Evolutionary conservation across 805 yeast genomes (phyloP), one percentile per base, ranked within the genome.

Genomic region (Nakazawaea ernobii): DNA sequence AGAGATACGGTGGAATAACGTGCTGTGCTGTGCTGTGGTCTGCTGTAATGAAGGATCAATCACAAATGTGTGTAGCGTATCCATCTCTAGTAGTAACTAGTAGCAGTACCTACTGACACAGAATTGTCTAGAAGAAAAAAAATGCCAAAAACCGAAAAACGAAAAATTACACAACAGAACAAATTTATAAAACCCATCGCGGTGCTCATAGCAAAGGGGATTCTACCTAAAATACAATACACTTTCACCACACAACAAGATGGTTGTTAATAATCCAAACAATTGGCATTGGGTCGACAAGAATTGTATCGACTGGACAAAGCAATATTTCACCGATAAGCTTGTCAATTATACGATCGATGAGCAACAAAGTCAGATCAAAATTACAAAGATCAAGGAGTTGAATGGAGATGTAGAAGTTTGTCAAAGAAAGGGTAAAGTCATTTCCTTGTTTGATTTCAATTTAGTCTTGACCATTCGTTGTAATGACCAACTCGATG

Each of bases 231-330:
- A n/a, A n/a, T n/a, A n/a, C n/a, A n/a, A n/a, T n/a, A n/a, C n/a
- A n/a, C n/a, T 20, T 3, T 20, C 5, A 20, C 24, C 5, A 20
- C 24, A 20, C 24, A 20, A 20, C 24, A 20, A 46, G 35, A 92
- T 92, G 97, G 97, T 87, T 36, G 91, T 94, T 30, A 85, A 89
- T 68, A 94, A 92, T 75, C 98, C 98, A 35, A 94, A 94, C 67
- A 92, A 92, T 70, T 92, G 99, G 99, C 99, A 94, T 74, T 94
- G 98, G 98, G 97, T 91, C 53, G 97, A 92, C 69, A 92, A 92
- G 67, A 94, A 94, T 73, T 94, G 99, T 69, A 77, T 92, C 49
- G 83, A 79, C 48, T 94, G 99, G 99, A 76, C 97, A 10, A 80
- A 80, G 52, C 73, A 76, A 36, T 92, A 92, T 65, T 87, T 94